These are phyloP conservation scores for Sesbania bispinosa DNA, from an alignment of 306 rosid genomes.

Conservation along the genomic window DNA sequence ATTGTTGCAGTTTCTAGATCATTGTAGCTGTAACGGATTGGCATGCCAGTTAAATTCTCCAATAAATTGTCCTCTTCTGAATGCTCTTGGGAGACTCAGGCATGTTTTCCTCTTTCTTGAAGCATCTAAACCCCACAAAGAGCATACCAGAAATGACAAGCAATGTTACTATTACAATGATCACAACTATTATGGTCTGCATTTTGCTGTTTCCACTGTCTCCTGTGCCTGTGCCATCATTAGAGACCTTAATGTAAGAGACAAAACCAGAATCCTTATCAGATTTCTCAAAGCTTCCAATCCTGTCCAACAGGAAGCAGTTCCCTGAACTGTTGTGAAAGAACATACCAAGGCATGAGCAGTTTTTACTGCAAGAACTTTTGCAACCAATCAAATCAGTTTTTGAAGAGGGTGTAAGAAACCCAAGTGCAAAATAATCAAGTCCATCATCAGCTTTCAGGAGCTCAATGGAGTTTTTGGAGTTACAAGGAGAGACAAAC, in stretches of 20 bases:
- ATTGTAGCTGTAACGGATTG: conserved; percentile 64
- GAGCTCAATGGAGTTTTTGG: conserved; percentile 31
- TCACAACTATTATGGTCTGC: conserved; percentile 43
- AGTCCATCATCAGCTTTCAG: conserved; percentile 52
- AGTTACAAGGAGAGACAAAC: conserved; percentile 50
- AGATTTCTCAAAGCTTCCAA: conserved; percentile 74
- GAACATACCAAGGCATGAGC: conserved; percentile 83
- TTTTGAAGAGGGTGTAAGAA: conserved; percentile 51
- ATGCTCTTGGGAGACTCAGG: conserved; percentile 44
- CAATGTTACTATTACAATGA: conserved; percentile 48
- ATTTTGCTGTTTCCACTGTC: conserved; percentile 39
- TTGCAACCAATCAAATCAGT: conserved; percentile 63
- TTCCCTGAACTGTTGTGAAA: conserved; percentile 65
- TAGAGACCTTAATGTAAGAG: conserved; percentile 63
- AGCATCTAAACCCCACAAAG: conserved; percentile 48
- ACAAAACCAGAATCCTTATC: conserved; percentile 45
- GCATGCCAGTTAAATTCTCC: conserved; percentile 70
- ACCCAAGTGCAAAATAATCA: conserved; percentile 64
- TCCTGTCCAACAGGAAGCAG: conserved; percentile 57
- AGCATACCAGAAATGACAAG: conserved; percentile 46
- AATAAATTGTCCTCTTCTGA: conserved; percentile 90
- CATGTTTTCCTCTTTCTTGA: conserved; percentile 37
- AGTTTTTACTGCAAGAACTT: conserved; percentile 54
- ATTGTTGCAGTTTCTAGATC: conserved; percentile 77
- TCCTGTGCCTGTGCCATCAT: conserved; percentile 20